phyloP scores from a whole-genome alignment of 257 asterid genomes.

The Anisodus tanguticus region DNA sequence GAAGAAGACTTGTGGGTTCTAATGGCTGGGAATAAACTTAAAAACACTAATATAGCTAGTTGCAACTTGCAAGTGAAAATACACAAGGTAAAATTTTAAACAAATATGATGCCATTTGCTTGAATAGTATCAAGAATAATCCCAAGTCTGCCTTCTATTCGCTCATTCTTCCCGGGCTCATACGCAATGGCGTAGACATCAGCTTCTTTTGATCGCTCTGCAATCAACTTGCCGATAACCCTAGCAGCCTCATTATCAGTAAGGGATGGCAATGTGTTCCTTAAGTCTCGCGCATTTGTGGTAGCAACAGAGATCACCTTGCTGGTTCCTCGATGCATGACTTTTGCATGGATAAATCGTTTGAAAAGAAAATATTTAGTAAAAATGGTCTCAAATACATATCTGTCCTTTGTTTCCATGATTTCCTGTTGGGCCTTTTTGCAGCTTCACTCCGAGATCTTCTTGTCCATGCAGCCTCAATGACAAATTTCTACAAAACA shows the following conservation, averaged over 20 bases:
- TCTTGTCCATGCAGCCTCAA: slow-evolving; percentile 86
- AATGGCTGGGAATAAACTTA: background rate
- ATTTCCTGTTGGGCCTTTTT: slow-evolving; percentile 78
- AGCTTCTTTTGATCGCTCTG: slow-evolving; percentile 95
- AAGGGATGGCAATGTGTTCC: slow-evolving; percentile 87
- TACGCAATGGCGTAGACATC: slow-evolving; percentile 83
- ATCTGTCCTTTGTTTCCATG: slow-evolving; percentile 97
- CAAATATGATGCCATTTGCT: slow-evolving; percentile 76
- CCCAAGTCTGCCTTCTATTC: slow-evolving; percentile 82
- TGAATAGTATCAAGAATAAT: slow-evolving; percentile 86
- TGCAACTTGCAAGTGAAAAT: background rate
- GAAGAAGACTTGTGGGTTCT: background rate
- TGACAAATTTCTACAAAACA: slow-evolving; percentile 51
- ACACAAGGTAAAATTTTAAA: slow-evolving; percentile 31
- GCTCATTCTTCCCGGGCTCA: slow-evolving; percentile 73
- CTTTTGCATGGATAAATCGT: slow-evolving; percentile 83
- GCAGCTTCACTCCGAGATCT: slow-evolving; percentile 88
- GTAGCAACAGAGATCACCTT: slow-evolving; percentile 96
- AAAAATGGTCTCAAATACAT: slow-evolving; percentile 97
- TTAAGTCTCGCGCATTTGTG: slow-evolving; percentile 79
- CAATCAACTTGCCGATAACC: slow-evolving; percentile 81
- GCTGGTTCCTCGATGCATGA: slow-evolving; percentile 94
- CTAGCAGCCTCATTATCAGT: slow-evolving; percentile 67
- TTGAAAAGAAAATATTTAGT: slow-evolving; percentile 85
- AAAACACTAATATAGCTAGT: background rate